These are phyloP conservation scores for Arthrobotrys entomopaga DNA, from an alignment of 2,329 filamentous ascomycete species.

Conservation along the genomic window DNA sequence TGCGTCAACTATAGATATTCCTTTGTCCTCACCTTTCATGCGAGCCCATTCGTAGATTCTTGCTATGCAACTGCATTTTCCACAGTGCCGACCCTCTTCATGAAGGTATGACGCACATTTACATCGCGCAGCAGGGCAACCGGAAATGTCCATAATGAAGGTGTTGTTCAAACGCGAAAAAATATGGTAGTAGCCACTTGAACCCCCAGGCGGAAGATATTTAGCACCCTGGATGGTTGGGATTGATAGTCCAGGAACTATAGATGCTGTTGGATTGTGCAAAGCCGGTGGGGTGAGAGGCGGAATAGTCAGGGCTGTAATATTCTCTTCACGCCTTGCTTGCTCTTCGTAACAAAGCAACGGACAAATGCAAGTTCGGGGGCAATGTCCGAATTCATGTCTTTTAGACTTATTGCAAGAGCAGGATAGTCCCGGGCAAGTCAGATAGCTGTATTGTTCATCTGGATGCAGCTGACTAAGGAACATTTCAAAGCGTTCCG, in stretches of 20 bases:
- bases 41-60: background rate
- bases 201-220: background rate
- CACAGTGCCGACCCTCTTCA: conserved; percentile 1
- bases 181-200: background rate
- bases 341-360: background rate
- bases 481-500: background rate
- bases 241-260: background rate
- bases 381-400: background rate
- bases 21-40: background rate
- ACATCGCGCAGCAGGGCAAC: background rate
- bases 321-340: background rate
- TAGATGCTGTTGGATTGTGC: background rate
- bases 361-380: conserved; percentile 1
- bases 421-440: background rate
- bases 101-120: background rate
- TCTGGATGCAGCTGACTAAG: background rate
- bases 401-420: background rate
- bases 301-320: too few species aligned
- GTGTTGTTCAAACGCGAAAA: background rate
- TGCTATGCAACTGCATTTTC: background rate
- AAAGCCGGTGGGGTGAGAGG: too few species aligned
- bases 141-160: background rate
- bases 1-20: background rate
- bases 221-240: background rate
- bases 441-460: background rate